A percentile compares a stretch with the other conserved stretches of the same genome.
Conservation (phyloP, 2,329 filamentous ascomycete species). For the Didymella sp. region DNA sequence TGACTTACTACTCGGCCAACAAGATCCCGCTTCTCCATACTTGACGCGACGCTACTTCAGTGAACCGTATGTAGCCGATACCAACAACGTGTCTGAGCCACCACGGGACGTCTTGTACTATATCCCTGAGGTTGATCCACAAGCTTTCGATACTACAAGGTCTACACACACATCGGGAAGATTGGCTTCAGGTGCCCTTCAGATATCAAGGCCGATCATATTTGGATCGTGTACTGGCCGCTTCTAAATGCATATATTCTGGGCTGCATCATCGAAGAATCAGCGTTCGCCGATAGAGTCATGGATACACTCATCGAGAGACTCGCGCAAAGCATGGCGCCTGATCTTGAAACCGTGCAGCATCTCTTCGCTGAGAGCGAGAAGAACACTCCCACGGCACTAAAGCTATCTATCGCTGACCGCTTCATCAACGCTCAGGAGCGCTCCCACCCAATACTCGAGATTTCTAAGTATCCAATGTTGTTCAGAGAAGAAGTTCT, state of each 20-base stretch:
- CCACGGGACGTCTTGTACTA: not conserved
- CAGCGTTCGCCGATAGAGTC: not conserved
- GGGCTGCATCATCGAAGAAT: not conserved
- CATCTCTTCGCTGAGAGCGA: not conserved
- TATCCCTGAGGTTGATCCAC: conserved; percentile 2
- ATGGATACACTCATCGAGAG: not conserved
- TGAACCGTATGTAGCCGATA: not conserved
- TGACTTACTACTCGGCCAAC: not conserved
- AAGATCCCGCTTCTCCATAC: not conserved
- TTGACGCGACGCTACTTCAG: conserved; percentile 3
- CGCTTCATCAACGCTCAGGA: not conserved
- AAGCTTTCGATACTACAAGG: conserved; percentile 1
- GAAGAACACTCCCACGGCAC: not conserved
- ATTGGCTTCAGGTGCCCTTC: not conserved
- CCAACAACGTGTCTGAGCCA: not conserved
- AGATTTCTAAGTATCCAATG: not conserved
- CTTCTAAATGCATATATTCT: conserved; percentile 3
- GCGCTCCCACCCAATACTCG: not conserved
- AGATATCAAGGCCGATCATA: not conserved
- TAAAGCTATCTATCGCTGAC: not conserved
- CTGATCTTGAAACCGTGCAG: not conserved
- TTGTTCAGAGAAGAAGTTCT: not conserved
- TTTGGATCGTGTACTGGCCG: conserved; percentile 1
- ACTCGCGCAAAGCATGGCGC: not conserved
- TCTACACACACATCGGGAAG: not conserved